Evolutionary conservation across 1,284 basidiomycete genomes (phyloP).

Genomic region (Termitomyces sp.): DNA sequence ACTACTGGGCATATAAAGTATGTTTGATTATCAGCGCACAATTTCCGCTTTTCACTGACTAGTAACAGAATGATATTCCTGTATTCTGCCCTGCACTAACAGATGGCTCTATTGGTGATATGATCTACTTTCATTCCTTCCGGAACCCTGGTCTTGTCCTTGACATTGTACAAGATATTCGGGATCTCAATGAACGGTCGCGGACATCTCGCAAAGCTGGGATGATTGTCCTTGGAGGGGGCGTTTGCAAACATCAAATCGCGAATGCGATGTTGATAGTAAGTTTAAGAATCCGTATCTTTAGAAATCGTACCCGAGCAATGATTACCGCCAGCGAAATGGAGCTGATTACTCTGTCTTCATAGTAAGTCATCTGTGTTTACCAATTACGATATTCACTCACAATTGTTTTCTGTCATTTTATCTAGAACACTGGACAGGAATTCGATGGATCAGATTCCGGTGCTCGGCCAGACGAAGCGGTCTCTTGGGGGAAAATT

Average conservation of each 20-base stretch:
- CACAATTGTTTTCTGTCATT: neutral
- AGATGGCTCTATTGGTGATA: conserved; percentile 96
- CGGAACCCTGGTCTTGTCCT: conserved; percentile 83
- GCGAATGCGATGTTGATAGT: conserved; percentile 99
- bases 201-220: conserved; percentile 91
- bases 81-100: conserved; percentile 99
- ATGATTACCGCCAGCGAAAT: conserved; percentile 63
- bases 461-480: conserved; percentile 95
- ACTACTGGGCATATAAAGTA: conserved; percentile 99
- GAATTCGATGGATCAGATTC: conserved; percentile 99
- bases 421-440: conserved; percentile 86
- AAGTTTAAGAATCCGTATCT: conserved; percentile 8
- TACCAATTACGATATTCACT: neutral
- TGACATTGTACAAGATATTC: conserved; percentile 95
- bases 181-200: conserved; percentile 86
- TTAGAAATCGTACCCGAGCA: conserved; percentile 6
- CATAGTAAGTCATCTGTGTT: conserved; percentile 54
- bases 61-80: conserved; percentile 88
- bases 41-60: neutral
- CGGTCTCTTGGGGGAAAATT: conserved; percentile 99
- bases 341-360: conserved; percentile 98
- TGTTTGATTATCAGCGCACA: conserved; percentile 28
- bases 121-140: conserved; percentile 99
- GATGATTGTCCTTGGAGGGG: conserved; percentile 97
- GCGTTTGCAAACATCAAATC: conserved; percentile 99